Evolutionary conservation across 2,329 filamentous ascomycete genomes (phyloP).

Genomic region (Shiraia bambusicola): DNA sequence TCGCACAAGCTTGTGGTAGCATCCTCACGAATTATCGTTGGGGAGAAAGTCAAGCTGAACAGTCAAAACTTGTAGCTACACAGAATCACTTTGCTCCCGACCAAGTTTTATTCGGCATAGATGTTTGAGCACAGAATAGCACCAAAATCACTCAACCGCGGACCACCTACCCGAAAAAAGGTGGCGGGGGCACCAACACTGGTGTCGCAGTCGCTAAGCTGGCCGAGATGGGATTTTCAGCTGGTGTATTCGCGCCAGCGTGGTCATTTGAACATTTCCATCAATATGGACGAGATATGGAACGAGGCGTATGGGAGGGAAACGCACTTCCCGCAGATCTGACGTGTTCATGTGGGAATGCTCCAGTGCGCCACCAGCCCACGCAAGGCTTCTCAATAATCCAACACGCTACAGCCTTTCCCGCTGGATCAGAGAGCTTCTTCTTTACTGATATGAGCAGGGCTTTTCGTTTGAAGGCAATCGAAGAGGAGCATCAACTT

Average conservation of each 20-base stretch:
- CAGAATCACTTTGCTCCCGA: conserved; percentile 23
- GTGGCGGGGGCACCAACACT: conserved; percentile 47
- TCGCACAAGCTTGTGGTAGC: conserved; percentile 42
- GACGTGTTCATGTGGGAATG: conserved; percentile 39
- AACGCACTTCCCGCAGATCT: conserved; percentile 23
- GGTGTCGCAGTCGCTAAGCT: conserved; percentile 45
- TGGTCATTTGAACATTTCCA: conserved; percentile 52
- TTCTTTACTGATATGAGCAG: conserved; percentile 44
- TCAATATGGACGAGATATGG: conserved; percentile 24
- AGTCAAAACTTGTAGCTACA: conserved; percentile 28
- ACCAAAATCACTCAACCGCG: conserved; percentile 30
- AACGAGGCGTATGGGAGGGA: conserved; percentile 43
- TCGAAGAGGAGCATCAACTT: conserved; percentile 14
- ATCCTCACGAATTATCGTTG: conserved; percentile 52
- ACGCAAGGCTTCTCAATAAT: conserved; percentile 31
- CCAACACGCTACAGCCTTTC: conserved; percentile 28
- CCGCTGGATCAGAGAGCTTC: conserved; percentile 40
- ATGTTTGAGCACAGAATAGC: conserved; percentile 50
- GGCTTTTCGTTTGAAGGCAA: conserved; percentile 31
- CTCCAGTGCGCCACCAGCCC: conserved; percentile 16
- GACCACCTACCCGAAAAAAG: conserved; percentile 41
- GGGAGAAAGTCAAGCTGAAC: conserved; percentile 32
- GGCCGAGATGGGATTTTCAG: conserved; percentile 38
- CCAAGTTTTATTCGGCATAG: conserved; percentile 47
- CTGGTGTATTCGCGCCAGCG: conserved; percentile 49